Conservation (phyloP, 108 stramenopile genomes). For the Schizochytrium sp. region DNA sequence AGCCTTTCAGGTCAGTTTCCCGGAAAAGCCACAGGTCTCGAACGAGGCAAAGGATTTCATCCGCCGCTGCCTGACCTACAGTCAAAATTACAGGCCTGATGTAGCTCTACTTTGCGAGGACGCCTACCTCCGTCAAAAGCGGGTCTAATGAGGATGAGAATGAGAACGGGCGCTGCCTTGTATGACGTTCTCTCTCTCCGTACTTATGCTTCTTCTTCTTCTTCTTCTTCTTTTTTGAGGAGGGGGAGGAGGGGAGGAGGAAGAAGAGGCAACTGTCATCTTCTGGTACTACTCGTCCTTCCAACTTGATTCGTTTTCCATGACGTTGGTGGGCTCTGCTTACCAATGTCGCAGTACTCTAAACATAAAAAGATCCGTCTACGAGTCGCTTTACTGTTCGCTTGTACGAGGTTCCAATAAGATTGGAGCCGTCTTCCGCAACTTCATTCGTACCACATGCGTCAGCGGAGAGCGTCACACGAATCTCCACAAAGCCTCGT, state of each 20-base stretch:
- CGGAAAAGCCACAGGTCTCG: slow-evolving; percentile 66
- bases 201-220: background rate
- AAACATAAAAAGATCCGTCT: background rate
- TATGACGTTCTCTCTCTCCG: background rate
- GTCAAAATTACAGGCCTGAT: slow-evolving; percentile 75
- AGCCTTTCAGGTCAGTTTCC: slow-evolving; percentile 81
- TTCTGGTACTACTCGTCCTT: too few relatives aligned
- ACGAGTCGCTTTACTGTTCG: background rate
- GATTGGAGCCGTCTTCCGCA: background rate
- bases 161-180: background rate
- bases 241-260: too few relatives aligned
- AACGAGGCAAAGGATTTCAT: slow-evolving; percentile 85
- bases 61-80: slow-evolving; percentile 74
- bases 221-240: background rate
- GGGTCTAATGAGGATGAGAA: background rate
- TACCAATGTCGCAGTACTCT: background rate
- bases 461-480: background rate
- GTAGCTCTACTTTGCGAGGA: slow-evolving; percentile 72
- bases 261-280: too few relatives aligned
- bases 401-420: background rate
- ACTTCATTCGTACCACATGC: background rate
- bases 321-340: background rate
- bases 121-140: slow-evolving; percentile 48
- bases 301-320: too few relatives aligned
- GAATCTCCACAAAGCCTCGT: background rate